Base-by-base conservation (phyloP, 169 alveolate genomes). In the Miamiensis avidus region DNA sequence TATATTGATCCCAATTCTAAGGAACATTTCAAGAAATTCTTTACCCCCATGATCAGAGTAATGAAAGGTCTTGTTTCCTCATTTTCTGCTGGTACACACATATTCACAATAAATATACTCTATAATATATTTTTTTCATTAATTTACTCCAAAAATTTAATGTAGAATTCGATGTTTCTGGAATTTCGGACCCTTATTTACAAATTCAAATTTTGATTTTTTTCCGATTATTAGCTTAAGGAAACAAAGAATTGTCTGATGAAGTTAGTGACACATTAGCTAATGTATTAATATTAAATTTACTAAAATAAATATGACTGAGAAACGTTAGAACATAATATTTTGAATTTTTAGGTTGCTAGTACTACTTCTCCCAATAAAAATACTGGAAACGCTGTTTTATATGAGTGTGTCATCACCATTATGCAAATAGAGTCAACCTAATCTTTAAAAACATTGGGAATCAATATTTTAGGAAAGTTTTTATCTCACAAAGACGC, bases 401-500 rank as follows among this genome's bases (percentile, higher is more conserved):
- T 99, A 86, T 98, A 98, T 89, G 99, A 99, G 87, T 98, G 99
- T 90, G 99, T 98, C 28, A 89, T 98, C 89, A 97, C 99, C 26
- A 98, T 99, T 84, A 95, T 98, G 94, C 94, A 95, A 82, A 96
- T 97, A 82, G 98, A 97, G 72, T 87, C 95, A 29, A 97, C 96
- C 28, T 93, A 91, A 31, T 96, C 97, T 26, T 92, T 98, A 25
- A 94, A 97, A 84, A 98, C 97, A n/a, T 89, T 97, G 65, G 99
- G 99, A 0, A 97, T 97, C 69, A 98, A 98, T 88, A 98, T 98
- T 26, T 94, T 99, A 69, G 99, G 99, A 0, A 95, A 98, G 85
- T 98, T 99, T 93, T 95, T 99, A 79, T 89, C 95, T 64, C 96
- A 98, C 82, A 95, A 96, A 74, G 99, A 99, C 82, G 96, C 97